phyloP scores from a whole-genome alignment of 2,329 filamentous ascomycete species.

The Shiraia bambusicola region DNA sequence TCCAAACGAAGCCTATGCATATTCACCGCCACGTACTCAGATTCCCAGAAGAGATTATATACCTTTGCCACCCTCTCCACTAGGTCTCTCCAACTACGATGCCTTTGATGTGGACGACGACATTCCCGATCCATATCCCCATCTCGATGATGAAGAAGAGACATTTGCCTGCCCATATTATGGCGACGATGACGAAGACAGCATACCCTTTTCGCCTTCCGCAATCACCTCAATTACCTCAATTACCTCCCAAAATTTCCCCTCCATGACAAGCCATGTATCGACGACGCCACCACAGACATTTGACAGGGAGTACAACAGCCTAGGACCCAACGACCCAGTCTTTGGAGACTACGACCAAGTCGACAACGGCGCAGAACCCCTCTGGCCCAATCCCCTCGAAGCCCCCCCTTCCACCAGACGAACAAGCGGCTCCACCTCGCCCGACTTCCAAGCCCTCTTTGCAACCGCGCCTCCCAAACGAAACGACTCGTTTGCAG shows the following conservation, averaged over 20 bases:
- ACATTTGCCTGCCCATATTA: slow-evolving; percentile 7
- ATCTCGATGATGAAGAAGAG: slow-evolving; percentile 36
- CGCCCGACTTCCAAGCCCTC: slow-evolving; percentile 21
- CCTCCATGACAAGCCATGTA: slow-evolving; percentile 5
- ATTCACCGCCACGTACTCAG: slow-evolving; percentile 20
- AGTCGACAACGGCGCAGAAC: slow-evolving; percentile 23
- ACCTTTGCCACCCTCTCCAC: slow-evolving; percentile 41
- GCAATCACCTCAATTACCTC: slow-evolving; percentile 13
- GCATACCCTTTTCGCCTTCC: slow-evolving; percentile 16
- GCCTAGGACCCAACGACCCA: slow-evolving; percentile 23
- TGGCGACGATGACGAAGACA: slow-evolving; percentile 14
- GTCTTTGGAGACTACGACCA: slow-evolving; percentile 30
- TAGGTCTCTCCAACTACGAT: slow-evolving; percentile 49
- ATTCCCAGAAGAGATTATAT: slow-evolving; percentile 28
- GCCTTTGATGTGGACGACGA: slow-evolving; percentile 45
- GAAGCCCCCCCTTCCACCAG: slow-evolving; percentile 1
- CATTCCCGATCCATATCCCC: slow-evolving; percentile 28
- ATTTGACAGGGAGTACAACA: slow-evolving; percentile 22
- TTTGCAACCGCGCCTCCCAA: slow-evolving; percentile 15
- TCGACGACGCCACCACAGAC: slow-evolving; percentile 11
- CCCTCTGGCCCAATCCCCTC: slow-evolving; percentile 23
- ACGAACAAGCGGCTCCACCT: slow-evolving; percentile 9
- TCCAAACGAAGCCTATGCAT: slow-evolving; percentile 37
- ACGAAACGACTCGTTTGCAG: slow-evolving; percentile 16
- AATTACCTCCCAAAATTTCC: slow-evolving; percentile 6